Percentiles rank a stretch among this genome's conserved stretches.
phyloP scores from a whole-genome alignment of 2,329 filamentous ascomycete species.

The Didymosphaeria variabile region DNA sequence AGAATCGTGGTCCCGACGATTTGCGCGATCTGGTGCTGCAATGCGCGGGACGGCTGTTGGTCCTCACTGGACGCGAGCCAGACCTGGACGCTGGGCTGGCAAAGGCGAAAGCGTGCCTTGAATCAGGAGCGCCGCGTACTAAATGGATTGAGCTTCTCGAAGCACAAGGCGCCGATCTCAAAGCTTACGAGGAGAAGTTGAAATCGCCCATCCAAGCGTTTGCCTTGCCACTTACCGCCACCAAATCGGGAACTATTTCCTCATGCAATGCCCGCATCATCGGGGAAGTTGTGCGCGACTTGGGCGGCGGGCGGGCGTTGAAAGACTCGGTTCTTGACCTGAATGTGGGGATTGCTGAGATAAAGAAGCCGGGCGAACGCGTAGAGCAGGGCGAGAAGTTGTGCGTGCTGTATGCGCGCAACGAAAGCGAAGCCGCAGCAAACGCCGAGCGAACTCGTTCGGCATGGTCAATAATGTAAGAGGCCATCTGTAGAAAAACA shows the following conservation, averaged over 20 bases:
- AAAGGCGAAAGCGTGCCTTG: neutral
- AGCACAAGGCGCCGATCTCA: conserved; percentile 1
- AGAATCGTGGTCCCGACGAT: conserved; percentile 2
- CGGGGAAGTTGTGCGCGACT: neutral
- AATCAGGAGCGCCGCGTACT: neutral
- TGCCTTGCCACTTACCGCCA: neutral
- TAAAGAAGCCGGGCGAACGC: conserved; percentile 1
- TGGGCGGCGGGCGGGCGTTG: neutral
- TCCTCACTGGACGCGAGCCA: neutral
- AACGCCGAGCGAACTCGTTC: neutral
- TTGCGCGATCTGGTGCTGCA: neutral
- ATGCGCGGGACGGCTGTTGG: conserved; percentile 2
- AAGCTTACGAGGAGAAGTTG: neutral
- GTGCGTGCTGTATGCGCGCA: neutral
- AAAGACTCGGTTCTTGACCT: conserved; percentile 6
- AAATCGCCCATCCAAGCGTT: conserved; percentile 1
- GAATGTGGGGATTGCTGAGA: conserved; percentile 1
- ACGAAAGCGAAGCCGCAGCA: neutral
- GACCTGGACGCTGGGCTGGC: neutral
- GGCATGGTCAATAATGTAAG: neutral
- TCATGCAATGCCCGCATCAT: neutral
- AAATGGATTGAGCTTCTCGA: conserved; percentile 2
- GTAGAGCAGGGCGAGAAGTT: neutral
- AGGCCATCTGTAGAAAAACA: neutral
- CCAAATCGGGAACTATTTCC: neutral